phyloP scores from a whole-genome alignment of 176 grass and related monocot species.

The Bromus sterilis region DNA sequence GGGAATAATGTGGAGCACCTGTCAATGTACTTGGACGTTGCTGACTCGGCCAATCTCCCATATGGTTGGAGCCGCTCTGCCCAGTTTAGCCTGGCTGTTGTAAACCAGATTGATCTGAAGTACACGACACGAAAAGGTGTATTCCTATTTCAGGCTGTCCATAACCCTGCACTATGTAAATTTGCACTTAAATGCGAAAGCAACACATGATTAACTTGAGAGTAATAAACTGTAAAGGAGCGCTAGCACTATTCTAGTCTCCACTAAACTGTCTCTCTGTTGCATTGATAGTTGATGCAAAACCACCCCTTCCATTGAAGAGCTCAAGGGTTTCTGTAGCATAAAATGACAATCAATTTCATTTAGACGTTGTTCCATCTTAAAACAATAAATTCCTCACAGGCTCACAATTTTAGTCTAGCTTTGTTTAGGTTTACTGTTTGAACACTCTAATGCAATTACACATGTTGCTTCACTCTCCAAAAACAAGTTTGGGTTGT shows the following conservation, averaged over 20 bases:
- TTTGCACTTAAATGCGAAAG: slow-evolving; percentile 3
- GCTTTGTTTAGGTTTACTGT: background rate
- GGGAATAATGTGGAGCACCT: slow-evolving; percentile 92
- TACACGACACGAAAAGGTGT: slow-evolving; percentile 76
- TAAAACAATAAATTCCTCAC: background rate
- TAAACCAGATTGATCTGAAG: slow-evolving; percentile 79
- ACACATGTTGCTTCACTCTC: slow-evolving; percentile 4
- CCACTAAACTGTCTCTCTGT: background rate
- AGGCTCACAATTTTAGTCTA: background rate
- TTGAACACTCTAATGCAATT: too few relatives aligned
- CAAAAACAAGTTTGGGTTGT: background rate
- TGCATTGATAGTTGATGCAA: too few relatives aligned
- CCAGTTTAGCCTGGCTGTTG: slow-evolving; percentile 79
- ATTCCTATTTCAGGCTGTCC: background rate
- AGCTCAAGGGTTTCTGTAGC: background rate
- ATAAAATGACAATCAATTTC: background rate
- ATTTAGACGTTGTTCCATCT: background rate
- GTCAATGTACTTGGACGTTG: slow-evolving; percentile 91
- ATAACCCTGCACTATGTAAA: background rate
- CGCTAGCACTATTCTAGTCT: background rate
- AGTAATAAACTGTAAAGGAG: background rate
- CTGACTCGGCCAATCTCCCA: slow-evolving; percentile 61
- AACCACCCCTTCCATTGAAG: background rate
- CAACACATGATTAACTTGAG: background rate
- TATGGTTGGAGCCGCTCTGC: slow-evolving; percentile 85